A percentile compares a stretch with the other conserved stretches of the same genome.
Conservation (phyloP, 164 flowering plant genomes). For the Litsea cubeba region DNA sequence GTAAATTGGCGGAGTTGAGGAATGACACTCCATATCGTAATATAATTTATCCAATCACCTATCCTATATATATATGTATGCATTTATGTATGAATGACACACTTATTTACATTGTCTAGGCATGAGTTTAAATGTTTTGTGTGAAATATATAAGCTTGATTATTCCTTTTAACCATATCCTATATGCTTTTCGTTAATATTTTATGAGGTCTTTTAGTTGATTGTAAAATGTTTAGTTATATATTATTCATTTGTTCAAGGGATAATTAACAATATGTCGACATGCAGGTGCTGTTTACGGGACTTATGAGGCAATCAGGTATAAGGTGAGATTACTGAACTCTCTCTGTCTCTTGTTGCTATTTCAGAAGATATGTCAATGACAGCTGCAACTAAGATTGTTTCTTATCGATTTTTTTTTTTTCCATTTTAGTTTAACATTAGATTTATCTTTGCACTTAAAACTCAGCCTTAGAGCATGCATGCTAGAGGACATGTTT, state of each 20-base stretch:
- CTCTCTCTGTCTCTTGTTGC: not conserved
- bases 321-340: constrained; percentile 47
- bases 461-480: not conserved
- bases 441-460: not conserved
- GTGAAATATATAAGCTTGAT: too few species aligned
- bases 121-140: too few species aligned
- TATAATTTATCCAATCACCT: too few species aligned
- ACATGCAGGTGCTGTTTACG: constrained; percentile 82
- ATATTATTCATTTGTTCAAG: not conserved
- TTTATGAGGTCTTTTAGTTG: too few species aligned
- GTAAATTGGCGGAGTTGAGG: too few species aligned
- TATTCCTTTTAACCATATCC: too few species aligned
- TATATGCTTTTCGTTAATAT: too few species aligned
- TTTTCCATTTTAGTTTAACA: not conserved
- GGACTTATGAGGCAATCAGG: constrained; percentile 83
- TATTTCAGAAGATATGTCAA: not conserved
- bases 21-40: too few species aligned
- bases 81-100: too few species aligned
- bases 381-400: not conserved
- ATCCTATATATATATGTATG: too few species aligned
- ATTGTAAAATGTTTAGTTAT: not conserved
- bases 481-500: too few species aligned
- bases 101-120: too few species aligned
- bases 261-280: not conserved
- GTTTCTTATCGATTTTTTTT: not conserved